Evolutionary conservation across 345 rosid genomes (phyloP).

Genomic region (Kandelia obovata): DNA sequence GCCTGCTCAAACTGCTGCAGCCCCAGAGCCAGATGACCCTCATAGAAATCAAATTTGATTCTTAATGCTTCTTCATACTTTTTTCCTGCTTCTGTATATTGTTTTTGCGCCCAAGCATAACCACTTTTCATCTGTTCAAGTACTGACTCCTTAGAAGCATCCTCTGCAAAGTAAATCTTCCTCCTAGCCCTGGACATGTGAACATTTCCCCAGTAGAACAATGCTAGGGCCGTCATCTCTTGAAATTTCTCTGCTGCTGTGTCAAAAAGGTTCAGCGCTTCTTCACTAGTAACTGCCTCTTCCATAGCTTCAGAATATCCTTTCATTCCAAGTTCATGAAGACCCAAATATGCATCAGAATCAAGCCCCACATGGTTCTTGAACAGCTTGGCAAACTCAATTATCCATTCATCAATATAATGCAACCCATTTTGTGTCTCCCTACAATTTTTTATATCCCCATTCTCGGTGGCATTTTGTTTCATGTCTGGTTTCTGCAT

Average conservation of each 20-base stretch:
- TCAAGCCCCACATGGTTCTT: constrained; percentile 71
- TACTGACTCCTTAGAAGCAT: constrained; percentile 51
- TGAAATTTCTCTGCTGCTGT: constrained; percentile 76
- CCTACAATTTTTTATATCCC: constrained; percentile 30
- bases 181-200: constrained; percentile 83
- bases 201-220: constrained; percentile 85
- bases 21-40: constrained; percentile 64
- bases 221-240: constrained; percentile 79
- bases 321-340: constrained; percentile 80
- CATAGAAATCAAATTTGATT: constrained; percentile 76
- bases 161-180: constrained; percentile 50
- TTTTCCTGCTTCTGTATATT: constrained; percentile 51
- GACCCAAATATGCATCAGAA: constrained; percentile 61
- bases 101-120: constrained; percentile 55
- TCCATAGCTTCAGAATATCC: constrained; percentile 86
- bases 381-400: constrained; percentile 74
- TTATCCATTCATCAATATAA: constrained; percentile 77
- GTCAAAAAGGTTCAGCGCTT: constrained; percentile 68
- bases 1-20: constrained; percentile 89
- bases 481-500: constrained; percentile 10
- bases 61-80: constrained; percentile 72
- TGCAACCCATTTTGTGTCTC: constrained; percentile 28
- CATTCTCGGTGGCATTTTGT: constrained; percentile 23
- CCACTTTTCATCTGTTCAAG: constrained; percentile 51
- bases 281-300: constrained; percentile 81